These are phyloP conservation scores for Glaciozyma antarctica DNA, from an alignment of 768 basidiomycete species.

Conservation along the genomic window DNA sequence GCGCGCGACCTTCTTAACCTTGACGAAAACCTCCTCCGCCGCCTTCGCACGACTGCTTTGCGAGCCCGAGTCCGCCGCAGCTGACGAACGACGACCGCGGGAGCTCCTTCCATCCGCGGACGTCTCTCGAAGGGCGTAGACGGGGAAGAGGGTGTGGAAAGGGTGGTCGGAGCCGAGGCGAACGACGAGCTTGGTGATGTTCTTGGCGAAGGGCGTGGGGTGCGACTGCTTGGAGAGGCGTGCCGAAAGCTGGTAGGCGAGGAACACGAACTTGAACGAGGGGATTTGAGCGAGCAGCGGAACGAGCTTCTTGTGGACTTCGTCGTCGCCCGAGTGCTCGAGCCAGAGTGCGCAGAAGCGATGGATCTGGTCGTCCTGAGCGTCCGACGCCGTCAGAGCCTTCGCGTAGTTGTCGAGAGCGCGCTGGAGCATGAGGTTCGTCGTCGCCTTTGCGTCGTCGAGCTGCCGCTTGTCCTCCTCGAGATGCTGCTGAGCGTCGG, in stretches of 20 bases:
- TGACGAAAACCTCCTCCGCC: slow-evolving; percentile 26
- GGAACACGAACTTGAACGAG: slow-evolving; percentile 78
- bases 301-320: slow-evolving; percentile 41
- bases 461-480: slow-evolving; percentile 49
- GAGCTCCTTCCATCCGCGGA: background rate
- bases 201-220: slow-evolving; percentile 46
- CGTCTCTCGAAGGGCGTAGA: slow-evolving; percentile 55
- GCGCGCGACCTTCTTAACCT: background rate
- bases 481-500: slow-evolving; percentile 47
- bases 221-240: slow-evolving; percentile 52
- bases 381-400: slow-evolving; percentile 59
- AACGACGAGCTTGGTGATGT: slow-evolving; percentile 56
- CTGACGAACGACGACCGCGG: slow-evolving; percentile 16
- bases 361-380: slow-evolving; percentile 68
- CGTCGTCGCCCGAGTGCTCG: slow-evolving; percentile 57
- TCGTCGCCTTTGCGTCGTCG: slow-evolving; percentile 44
- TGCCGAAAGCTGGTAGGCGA: slow-evolving; percentile 90
- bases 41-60: slow-evolving; percentile 24
- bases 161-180: slow-evolving; percentile 79
- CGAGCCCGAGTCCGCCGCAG: background rate
- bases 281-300: slow-evolving; percentile 53
- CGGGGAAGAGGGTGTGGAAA: slow-evolving; percentile 83
- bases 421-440: slow-evolving; percentile 56
- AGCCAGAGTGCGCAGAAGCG: slow-evolving; percentile 88
- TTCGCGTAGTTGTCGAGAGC: slow-evolving; percentile 79